Evolutionary conservation across 768 basidiomycete species (phyloP).

Genomic region (Lactarius deliciosus): DNA sequence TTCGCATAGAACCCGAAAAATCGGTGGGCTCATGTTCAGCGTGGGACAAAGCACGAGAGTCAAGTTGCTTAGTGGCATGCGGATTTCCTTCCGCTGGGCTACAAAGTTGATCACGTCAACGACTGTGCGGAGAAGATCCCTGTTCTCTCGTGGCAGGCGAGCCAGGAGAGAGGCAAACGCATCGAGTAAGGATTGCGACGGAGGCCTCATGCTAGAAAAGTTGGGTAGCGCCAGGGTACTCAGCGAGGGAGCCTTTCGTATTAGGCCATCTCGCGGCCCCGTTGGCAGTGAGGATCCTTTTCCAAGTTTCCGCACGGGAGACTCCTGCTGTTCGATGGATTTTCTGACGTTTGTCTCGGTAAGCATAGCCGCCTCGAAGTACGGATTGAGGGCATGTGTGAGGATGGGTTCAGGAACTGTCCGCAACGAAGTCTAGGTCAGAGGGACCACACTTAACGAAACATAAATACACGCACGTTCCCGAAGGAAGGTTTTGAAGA

Average conservation of each 20-base stretch:
- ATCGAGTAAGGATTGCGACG: constrained; percentile 57
- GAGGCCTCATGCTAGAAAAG: constrained; percentile 57
- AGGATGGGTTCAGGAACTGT: constrained; percentile 86
- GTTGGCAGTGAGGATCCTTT: constrained; percentile 19
- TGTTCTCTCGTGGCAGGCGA: constrained; percentile 75
- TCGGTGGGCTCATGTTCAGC: constrained; percentile 71
- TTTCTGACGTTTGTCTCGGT: constrained; percentile 49
- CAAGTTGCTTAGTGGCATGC: constrained; percentile 91
- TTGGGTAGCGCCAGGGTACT: constrained; percentile 76
- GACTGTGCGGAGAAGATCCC: constrained; percentile 81
- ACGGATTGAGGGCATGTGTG: constrained; percentile 65
- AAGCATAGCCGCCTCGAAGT: constrained; percentile 76
- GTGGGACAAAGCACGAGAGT: constrained; percentile 87
- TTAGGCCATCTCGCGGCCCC: constrained; percentile 35
- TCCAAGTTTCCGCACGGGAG: constrained; percentile 23
- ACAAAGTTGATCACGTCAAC: constrained; percentile 78
- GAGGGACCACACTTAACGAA: constrained; percentile 16
- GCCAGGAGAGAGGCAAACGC: constrained; percentile 62
- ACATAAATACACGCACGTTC: constrained; percentile 64
- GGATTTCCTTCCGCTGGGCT: constrained; percentile 68
- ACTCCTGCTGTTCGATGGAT: constrained; percentile 22
- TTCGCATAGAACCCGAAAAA: constrained; percentile 74
- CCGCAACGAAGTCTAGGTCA: constrained; percentile 7
- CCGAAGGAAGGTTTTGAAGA: constrained; percentile 91
- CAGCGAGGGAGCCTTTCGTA: constrained; percentile 78